A percentile compares a stretch with the other conserved stretches of the same genome.
phyloP scores from a whole-genome alignment of 2,329 filamentous ascomycete species.

The Hypoxylon sp. region DNA sequence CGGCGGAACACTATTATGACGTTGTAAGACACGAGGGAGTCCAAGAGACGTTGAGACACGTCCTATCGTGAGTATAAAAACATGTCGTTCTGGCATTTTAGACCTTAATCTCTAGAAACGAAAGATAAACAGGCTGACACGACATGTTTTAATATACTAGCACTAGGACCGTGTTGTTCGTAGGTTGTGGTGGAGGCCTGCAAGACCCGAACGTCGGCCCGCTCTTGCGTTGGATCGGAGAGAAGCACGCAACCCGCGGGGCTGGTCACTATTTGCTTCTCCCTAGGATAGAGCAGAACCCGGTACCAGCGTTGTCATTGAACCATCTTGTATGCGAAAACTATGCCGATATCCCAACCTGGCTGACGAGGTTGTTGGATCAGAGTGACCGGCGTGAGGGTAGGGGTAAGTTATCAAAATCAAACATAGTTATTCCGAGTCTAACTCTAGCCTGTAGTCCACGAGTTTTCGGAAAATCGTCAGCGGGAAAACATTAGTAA shows the following conservation, averaged over 20 bases:
- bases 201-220: conserved; percentile 36
- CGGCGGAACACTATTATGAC: conserved; percentile 30
- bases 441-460: not conserved
- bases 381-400: conserved; percentile 20
- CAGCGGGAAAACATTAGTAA: conserved; percentile 25
- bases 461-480: conserved; percentile 15
- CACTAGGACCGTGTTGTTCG: conserved; percentile 38
- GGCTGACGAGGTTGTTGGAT: conserved; percentile 24
- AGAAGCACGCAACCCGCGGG: conserved; percentile 15
- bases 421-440: not conserved
- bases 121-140: too few relatives aligned
- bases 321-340: conserved; percentile 22
- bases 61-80: conserved; percentile 3
- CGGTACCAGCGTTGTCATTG: conserved; percentile 31
- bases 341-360: conserved; percentile 27
- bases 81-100: too few relatives aligned
- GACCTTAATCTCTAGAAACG: too few relatives aligned
- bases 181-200: conserved; percentile 40
- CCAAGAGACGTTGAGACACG: conserved; percentile 34
- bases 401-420: conserved; percentile 20
- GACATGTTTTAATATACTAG: too few relatives aligned
- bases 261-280: conserved; percentile 36
- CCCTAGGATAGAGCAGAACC: conserved; percentile 8
- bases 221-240: conserved; percentile 39
- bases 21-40: conserved; percentile 12